Base-by-base conservation (phyloP, 331 rosid species). In the Erythrophleum ivorense region DNA sequence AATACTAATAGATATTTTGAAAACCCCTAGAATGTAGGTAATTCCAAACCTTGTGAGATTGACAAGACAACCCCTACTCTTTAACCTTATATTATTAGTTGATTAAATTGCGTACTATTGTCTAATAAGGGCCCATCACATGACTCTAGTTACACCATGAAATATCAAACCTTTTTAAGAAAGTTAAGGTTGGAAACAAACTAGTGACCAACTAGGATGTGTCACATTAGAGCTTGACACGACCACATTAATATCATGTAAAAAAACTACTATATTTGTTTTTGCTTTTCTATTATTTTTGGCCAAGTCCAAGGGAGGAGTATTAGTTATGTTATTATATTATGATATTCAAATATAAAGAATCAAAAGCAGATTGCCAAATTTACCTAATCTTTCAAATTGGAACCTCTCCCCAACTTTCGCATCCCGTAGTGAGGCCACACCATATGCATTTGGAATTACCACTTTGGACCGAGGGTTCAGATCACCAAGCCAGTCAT, bases 311-410 rank as follows among this genome's bases (percentile, higher is more conserved):
- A 54, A 15, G 31, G 0, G 19, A 10, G 34, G n/a, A 53, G 52
- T 18, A 54, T n/a, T 18, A 43, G 19, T 24, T 65, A 36, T 9
- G 24, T 21, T 33, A 40, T 9, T 65, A 31, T 14, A n/a, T 34
- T 16, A 34, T 21, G 58, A 49, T 16, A 79, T 62, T 41, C 58
- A 59, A 66, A 59, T 7, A 50, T n/a, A 36, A 52, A 46, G 18
- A 70, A 74, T 49, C 71, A 71, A 19, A 15, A 59, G 55, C 13
- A 65, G 54, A 31, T 71, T 73, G 59, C 48, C 74, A 59, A 80
- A 84, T 78, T 71, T 90, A 96, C 98, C 99, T 64, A 94, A 88
- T 89, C 99, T 86, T 90, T 96, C 99, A 45, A 96, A 96, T 85
- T 96, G 99, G 88, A 96, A 96, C 38, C 81, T 68, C 54, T 96